A percentile compares a stretch with the other conserved stretches of the same genome.
These are phyloP conservation scores for Talaromyces borbonicus DNA, from an alignment of 495 filamentous ascomycete species.

Conservation along the genomic window DNA sequence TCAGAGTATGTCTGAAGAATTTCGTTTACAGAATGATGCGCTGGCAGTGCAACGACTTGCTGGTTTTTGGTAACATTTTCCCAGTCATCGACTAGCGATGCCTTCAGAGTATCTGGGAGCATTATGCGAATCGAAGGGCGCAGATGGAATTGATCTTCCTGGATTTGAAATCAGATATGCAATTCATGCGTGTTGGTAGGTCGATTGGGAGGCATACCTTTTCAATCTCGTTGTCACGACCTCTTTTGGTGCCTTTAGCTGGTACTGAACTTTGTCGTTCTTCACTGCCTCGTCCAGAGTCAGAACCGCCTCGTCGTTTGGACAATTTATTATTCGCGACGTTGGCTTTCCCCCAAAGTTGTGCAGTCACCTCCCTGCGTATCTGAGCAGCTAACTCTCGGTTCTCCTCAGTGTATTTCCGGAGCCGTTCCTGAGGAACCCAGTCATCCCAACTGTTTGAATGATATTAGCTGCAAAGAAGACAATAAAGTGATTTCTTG, in stretches of 20 bases:
- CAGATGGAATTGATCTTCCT: constrained; percentile 79
- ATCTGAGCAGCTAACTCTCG: constrained; percentile 59
- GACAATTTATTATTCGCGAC: constrained; percentile 25
- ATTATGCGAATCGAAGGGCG: constrained; percentile 73
- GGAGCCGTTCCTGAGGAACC: constrained; percentile 88
- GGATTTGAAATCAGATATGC: constrained; percentile 7
- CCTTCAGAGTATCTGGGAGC: constrained; percentile 76
- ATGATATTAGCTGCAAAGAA: constrained; percentile 6
- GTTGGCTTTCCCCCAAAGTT: constrained; percentile 13
- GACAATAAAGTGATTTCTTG: too few relatives aligned
- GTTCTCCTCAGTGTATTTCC: constrained; percentile 92
- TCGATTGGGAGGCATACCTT: constrained; percentile 47
- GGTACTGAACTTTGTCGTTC: constrained; percentile 64
- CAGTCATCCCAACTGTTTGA: constrained; percentile 85
- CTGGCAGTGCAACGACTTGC: constrained; percentile 73
- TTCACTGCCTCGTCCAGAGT: constrained; percentile 79
- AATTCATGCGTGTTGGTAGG: neutral
- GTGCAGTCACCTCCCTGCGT: constrained; percentile 32
- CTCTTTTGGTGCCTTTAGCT: constrained; percentile 57
- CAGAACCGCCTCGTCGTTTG: constrained; percentile 60
- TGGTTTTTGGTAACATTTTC: constrained; percentile 94
- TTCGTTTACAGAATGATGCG: constrained; percentile 58
- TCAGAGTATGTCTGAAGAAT: constrained; percentile 73
- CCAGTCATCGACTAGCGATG: constrained; percentile 93
- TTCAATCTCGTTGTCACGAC: constrained; percentile 76